Evolutionary conservation across 2,329 filamentous ascomycete species (phyloP).

Genomic region (Penicillium hordei): DNA sequence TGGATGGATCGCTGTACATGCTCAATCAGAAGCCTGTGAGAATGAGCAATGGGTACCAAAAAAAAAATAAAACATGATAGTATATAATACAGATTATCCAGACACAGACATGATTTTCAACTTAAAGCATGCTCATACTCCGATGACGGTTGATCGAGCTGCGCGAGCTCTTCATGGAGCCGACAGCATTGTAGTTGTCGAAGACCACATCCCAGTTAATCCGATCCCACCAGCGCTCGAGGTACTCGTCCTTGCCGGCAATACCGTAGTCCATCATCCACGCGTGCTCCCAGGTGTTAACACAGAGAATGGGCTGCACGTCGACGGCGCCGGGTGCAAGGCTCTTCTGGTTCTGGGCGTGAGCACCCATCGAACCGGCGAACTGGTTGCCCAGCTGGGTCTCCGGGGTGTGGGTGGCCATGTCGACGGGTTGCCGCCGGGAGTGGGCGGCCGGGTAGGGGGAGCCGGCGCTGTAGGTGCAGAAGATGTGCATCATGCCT

Average conservation of each 20-base stretch:
- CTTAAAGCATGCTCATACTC: slow-evolving; percentile 30
- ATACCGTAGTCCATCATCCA: slow-evolving; percentile 82
- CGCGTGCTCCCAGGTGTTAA: slow-evolving; percentile 96
- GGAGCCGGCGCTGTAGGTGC: slow-evolving; percentile 87
- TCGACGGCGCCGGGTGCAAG: slow-evolving; percentile 48
- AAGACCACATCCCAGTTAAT: slow-evolving; percentile 82
- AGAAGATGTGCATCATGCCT: slow-evolving; percentile 64
- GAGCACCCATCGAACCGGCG: slow-evolving; percentile 38
- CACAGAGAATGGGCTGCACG: slow-evolving; percentile 75
- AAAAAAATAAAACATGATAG: slow-evolving; percentile 23
- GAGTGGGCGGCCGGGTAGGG: slow-evolving; percentile 84
- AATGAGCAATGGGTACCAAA: slow-evolving; percentile 6
- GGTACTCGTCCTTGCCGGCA: slow-evolving; percentile 71
- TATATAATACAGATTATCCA: slow-evolving; percentile 30
- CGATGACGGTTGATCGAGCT: slow-evolving; percentile 22
- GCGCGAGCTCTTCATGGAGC: slow-evolving; percentile 26
- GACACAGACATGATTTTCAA: slow-evolving; percentile 18
- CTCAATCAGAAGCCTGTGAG: slow-evolving; percentile 9
- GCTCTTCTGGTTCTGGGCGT: slow-evolving; percentile 35
- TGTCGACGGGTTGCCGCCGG: slow-evolving; percentile 60
- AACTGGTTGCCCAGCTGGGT: slow-evolving; percentile 37
- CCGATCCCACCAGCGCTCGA: slow-evolving; percentile 80
- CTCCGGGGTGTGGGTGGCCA: slow-evolving; percentile 44
- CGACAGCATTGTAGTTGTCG: slow-evolving; percentile 42
- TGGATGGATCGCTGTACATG: slow-evolving; percentile 21